Conservation (phyloP, 352 stramenopile genomes). For the Phytopythium helicoides region DNA sequence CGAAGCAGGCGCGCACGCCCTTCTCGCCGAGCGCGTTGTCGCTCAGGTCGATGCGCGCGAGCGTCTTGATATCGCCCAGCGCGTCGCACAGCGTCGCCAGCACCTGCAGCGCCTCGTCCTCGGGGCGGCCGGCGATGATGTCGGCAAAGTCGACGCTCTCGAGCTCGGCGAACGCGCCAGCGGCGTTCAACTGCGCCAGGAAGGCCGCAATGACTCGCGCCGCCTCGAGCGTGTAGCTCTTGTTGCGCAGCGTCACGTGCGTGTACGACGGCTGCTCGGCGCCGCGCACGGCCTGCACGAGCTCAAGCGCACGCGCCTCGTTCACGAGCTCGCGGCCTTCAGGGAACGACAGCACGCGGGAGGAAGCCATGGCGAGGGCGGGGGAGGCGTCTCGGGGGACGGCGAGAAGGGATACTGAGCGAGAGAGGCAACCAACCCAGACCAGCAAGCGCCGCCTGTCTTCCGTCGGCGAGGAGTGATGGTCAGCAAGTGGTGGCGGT, state of each 20-base stretch:
- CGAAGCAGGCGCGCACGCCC: constrained; percentile 89
- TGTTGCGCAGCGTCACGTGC: constrained; percentile 86
- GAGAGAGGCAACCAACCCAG: too few relatives aligned
- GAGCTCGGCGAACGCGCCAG: constrained; percentile 53
- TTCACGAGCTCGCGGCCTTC: constrained; percentile 81
- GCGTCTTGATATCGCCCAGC: constrained; percentile 65
- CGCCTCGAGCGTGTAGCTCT: constrained; percentile 84
- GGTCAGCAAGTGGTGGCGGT: too few relatives aligned
- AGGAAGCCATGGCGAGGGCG: not conserved
- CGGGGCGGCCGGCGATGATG: constrained; percentile 81
- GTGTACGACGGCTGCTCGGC: constrained; percentile 44
- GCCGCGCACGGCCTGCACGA: constrained; percentile 48
- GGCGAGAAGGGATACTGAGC: not conserved
- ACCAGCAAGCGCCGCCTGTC: too few relatives aligned
- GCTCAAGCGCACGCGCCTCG: constrained; percentile 60
- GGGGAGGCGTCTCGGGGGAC: not conserved
- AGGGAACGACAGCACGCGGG: constrained; percentile 53
- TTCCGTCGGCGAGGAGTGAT: too few relatives aligned
- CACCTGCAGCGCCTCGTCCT: constrained; percentile 83
- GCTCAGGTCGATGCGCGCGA: constrained; percentile 86
- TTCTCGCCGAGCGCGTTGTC: constrained; percentile 96
- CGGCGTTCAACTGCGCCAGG: constrained; percentile 45
- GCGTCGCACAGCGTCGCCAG: constrained; percentile 77
- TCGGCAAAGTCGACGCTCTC: constrained; percentile 84
- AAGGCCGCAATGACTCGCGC: constrained; percentile 75